Evolutionary conservation across 139 green algal species (phyloP).

Genomic region (Gonium pectorale): DNA sequence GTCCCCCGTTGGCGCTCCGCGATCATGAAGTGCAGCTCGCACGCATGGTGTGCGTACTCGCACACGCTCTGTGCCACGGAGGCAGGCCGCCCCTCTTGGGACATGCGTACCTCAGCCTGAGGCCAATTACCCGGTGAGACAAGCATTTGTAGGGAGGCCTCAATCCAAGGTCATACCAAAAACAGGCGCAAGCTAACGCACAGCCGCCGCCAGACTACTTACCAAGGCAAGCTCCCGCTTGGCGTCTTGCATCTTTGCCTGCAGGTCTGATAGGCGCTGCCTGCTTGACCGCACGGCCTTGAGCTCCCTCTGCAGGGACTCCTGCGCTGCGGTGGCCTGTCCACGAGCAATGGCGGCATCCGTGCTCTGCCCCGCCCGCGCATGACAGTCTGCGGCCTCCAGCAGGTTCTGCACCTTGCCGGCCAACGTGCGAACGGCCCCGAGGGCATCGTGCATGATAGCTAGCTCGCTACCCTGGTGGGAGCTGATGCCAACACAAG

Average conservation of each 20-base stretch:
- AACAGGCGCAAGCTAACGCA: no score
- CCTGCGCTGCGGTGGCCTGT: conserved; percentile 21
- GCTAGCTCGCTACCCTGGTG: background rate
- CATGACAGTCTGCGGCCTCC: conserved; percentile 18
- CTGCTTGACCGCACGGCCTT: background rate
- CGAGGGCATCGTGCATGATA: conserved; percentile 2
- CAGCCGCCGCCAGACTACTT: no score
- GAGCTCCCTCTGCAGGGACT: conserved; percentile 12
- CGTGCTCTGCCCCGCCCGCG: background rate
- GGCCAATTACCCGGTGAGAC: no score
- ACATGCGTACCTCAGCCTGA: conserved; percentile 6
- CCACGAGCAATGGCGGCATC: conserved; percentile 12
- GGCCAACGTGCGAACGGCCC: background rate
- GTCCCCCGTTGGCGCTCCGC: conserved; percentile 6
- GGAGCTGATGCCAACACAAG: background rate
- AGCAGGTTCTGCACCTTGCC: background rate
- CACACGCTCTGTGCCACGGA: conserved; percentile 3
- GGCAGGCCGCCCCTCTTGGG: background rate
- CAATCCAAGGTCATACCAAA: no score
- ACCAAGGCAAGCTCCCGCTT: background rate
- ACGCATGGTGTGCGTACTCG: conserved; percentile 18
- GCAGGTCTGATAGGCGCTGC: conserved; percentile 5
- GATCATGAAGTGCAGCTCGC: background rate
- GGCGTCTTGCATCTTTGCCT: background rate
- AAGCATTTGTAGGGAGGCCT: no score